Evolutionary conservation across 371 early-diverging fungal species (phyloP), one percentile per base, ranked within the genome.

Genomic region (Capillidium heterosporum): DNA sequence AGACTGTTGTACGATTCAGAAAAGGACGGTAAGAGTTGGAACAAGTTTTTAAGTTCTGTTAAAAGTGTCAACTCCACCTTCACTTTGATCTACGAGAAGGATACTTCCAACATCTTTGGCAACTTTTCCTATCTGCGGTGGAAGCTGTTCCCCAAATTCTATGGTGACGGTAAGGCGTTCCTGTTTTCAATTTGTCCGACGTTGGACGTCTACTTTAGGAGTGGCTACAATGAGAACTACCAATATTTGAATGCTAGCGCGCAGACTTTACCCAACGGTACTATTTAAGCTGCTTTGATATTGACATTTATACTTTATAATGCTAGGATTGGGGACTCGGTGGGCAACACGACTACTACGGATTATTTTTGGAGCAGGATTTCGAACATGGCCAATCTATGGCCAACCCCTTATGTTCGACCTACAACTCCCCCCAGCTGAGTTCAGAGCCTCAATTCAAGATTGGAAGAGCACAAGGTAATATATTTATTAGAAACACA

Each of bases 231-330:
- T 65, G 53, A 63, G 32, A 78, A 91, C 65, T 88, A 76, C 60
- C 84, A 86, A 57, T 91, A 91, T 63, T 67, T 88, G 41, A 86
- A 87, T 58, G 80, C 75, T 62, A 85, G 84, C 2, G 84, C 80
- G 27, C 73, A 82, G 65, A 87, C 85, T n/a, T 66, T 89, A 28
- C 82, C 89, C 0, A 93, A 91, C 66, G 91, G 91, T 65, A 70
- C 59, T 48, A 7, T 19, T 43, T 40, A 28, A 17, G 41, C 24
- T 32, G 39, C 39, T 28, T 27, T 24, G 29, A 29, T 41, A 32
- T 27, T 39, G 24, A 28, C 29, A 32, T 39, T 23, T n/a, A 11
- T 49, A 39, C n/a, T 48, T 35, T 44, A 35, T 54, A 32, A 47
- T 17, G 21, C 3, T 60, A 73, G 73, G 72, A 0, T n/a, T 65